Percentiles rank a stretch among this genome's conserved stretches.
These are phyloP conservation scores for Fusarium beomiforme DNA, from an alignment of 2,329 filamentous ascomycete species.

Conservation along the genomic window DNA sequence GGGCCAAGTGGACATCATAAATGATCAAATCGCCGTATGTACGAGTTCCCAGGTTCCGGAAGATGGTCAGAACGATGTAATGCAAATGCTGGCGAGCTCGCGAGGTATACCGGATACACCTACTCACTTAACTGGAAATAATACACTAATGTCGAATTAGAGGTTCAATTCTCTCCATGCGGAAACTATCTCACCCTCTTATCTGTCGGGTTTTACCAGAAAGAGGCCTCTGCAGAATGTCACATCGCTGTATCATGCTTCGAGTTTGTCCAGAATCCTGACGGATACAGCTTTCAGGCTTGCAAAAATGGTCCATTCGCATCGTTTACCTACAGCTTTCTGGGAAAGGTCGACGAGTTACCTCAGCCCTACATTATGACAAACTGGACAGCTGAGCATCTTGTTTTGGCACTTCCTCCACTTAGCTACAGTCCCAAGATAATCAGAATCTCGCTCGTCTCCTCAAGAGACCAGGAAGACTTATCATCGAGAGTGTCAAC, in stretches of 20 bases:
- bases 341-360: background rate
- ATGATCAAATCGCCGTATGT: background rate
- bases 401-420: background rate
- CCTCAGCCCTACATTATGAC: background rate
- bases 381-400: background rate
- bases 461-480: rapidly evolving
- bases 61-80: background rate
- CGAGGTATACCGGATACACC: background rate
- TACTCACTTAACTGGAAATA: rapidly evolving
- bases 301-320: rapidly evolving
- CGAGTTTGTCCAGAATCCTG: background rate
- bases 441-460: background rate
- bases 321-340: background rate
- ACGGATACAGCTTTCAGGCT: background rate
- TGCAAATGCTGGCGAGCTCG: background rate
- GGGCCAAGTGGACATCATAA: background rate
- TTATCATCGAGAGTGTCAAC: background rate
- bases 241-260: background rate
- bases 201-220: background rate
- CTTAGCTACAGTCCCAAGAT: background rate
- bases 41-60: background rate
- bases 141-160: background rate
- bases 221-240: background rate
- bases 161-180: background rate
- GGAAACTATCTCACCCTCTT: background rate